These are phyloP conservation scores for Penicillium paradoxum DNA, from an alignment of 495 filamentous ascomycete species.

Conservation along the genomic window DNA sequence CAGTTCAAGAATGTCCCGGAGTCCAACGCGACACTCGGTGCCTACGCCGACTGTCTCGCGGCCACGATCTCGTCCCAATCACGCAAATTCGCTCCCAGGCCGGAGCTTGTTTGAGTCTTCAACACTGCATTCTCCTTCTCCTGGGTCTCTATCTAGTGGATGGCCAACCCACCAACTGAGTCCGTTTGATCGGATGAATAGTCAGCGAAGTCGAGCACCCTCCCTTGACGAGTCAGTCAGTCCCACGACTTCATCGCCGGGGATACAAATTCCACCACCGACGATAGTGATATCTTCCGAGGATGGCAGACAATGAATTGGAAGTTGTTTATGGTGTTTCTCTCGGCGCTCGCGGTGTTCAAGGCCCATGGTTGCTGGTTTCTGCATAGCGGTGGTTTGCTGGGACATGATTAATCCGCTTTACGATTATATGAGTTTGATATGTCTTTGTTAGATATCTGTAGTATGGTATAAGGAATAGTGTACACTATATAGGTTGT, in stretches of 20 bases:
- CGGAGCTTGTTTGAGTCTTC: not conserved
- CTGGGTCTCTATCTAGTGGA: not conserved
- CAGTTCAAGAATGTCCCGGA: constrained; percentile 2
- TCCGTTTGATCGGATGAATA: not conserved
- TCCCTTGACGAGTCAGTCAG: not conserved
- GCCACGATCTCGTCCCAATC: not conserved
- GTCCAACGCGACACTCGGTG: constrained; percentile 4
- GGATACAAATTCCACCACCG: not conserved
- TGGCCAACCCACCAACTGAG: not conserved
- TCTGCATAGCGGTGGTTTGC: not conserved
- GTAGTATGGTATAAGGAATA: not conserved
- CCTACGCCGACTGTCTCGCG: constrained; percentile 1
- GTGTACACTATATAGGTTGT: not conserved
- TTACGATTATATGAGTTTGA: not conserved
- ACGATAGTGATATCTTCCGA: not conserved
- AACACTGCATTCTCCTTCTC: not conserved
- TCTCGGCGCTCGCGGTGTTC: not conserved
- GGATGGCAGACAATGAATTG: not conserved
- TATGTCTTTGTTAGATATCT: not conserved
- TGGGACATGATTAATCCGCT: not conserved
- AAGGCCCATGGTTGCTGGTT: not conserved
- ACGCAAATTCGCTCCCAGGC: constrained; percentile 14
- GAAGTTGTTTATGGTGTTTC: not conserved
- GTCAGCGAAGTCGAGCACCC: not conserved
- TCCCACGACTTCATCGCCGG: not conserved